Evolutionary conservation across 2,329 filamentous ascomycete genomes (phyloP), one percentile per base, ranked within the genome.

Genomic region (Seiridium cupressi): DNA sequence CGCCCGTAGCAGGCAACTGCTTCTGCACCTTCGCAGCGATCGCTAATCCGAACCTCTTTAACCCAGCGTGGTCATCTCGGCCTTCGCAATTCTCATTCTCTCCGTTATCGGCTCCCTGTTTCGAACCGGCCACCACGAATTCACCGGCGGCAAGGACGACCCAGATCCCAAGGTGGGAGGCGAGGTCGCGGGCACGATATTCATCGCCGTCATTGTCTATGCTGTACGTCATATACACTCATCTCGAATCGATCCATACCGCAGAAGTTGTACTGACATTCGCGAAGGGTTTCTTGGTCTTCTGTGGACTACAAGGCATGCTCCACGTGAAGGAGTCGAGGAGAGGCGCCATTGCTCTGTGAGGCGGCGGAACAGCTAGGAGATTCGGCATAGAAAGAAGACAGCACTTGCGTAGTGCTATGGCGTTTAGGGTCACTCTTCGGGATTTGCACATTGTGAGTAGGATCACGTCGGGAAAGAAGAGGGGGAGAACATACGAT

Each of bases 241-340:
- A 49, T 2, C n/a, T 13, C 1, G 8, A 8, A 7, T 51, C 34
- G 18, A 11, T 31, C 9, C n/a, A 49, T 9, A 3, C 34, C 18
- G 47, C 5, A 7, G 13, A 31, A 51, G 26, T 32, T 49, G 1
- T 13, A 35, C 49, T 53, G 38, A 53, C 49, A 18, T 18, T n/a
- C 32, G 32, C 56, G 2, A 31, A 96, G 93, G 88, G 84, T 18
- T 98, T 98, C 82, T 85, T 97, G 60, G 83, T 96, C 55, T 97
- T 96, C 79, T 98, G 94, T 77, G 91, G 89, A 60, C 86, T 93
- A 66, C 94, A 98, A 76, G 94, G 93, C 64, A 86, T 90, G 71
- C 84, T 97, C 63, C 93, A 98, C 76, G 78, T 92, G 69, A 89
- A 92, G 75, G 89, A 93, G 76, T 92, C 87, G 77, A 84, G 91